A percentile compares a stretch with the other conserved stretches of the same genome.
Evolutionary conservation across 495 filamentous ascomycete genomes (phyloP).

Genomic region (Talaromyces thailandensis): DNA sequence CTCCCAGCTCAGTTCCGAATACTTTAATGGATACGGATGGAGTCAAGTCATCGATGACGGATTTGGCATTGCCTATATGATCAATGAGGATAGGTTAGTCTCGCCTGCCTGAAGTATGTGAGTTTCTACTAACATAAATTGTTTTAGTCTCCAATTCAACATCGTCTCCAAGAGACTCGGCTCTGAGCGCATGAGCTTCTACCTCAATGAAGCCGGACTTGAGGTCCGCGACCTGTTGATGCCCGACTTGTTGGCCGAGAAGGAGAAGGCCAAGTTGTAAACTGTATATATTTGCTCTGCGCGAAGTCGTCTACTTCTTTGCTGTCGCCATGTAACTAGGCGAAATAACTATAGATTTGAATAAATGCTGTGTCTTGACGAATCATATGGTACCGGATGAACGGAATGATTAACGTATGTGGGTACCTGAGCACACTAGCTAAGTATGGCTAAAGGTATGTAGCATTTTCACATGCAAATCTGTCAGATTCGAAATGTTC

Average conservation of each 20-base stretch:
- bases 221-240: slow-evolving; percentile 85
- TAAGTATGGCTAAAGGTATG: neutral
- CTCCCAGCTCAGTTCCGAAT: slow-evolving; percentile 87
- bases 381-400: neutral
- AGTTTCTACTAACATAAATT: slow-evolving; percentile 10
- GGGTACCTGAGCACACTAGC: neutral
- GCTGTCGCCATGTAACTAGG: neutral
- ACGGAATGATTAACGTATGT: neutral
- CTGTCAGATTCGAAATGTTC: neutral
- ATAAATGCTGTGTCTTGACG: neutral
- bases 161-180: slow-evolving; percentile 91
- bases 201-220: slow-evolving; percentile 82
- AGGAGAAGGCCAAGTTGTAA: slow-evolving; percentile 80
- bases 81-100: slow-evolving; percentile 83
- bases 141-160: slow-evolving; percentile 85
- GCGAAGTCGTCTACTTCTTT: neutral
- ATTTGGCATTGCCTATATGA: slow-evolving; percentile 99
- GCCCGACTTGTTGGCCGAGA: slow-evolving; percentile 65
- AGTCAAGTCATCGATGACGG: slow-evolving; percentile 95
- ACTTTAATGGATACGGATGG: slow-evolving; percentile 99
- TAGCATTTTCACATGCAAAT: neutral
- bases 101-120: too few species aligned
- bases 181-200: slow-evolving; percentile 88
- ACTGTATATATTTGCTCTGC: neutral
- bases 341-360: neutral